A percentile compares a stretch with the other conserved stretches of the same genome.
Evolutionary conservation across 306 rosid genomes (phyloP).

Genomic region (Pyrus betulifolia): DNA sequence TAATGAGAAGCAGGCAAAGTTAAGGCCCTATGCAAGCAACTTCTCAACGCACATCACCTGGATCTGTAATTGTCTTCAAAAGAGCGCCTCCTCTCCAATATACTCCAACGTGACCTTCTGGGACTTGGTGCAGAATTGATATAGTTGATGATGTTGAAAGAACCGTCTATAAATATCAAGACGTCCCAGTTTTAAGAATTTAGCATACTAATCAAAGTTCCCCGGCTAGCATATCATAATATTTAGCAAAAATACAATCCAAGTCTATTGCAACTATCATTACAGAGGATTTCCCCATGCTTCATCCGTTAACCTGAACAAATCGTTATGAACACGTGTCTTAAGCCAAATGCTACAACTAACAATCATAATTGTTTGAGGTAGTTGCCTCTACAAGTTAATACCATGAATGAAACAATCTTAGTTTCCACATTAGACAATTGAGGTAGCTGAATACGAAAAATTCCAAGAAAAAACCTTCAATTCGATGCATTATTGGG

Average conservation of each 20-base stretch:
- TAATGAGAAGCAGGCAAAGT: neutral
- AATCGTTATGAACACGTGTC: neutral
- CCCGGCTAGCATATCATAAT: neutral
- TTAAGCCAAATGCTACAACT: neutral
- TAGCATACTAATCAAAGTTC: neutral
- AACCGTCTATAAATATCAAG: conserved; percentile 36
- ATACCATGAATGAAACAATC: too few relatives aligned
- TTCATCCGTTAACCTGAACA: neutral
- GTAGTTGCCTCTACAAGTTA: neutral
- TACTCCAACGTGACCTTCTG: conserved; percentile 94
- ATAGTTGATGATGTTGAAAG: conserved; percentile 46
- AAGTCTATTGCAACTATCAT: neutral
- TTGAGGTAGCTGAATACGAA: too few relatives aligned
- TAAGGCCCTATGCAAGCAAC: neutral
- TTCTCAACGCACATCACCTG: conserved; percentile 37
- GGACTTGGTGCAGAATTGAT: conserved; percentile 85
- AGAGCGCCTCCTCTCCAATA: conserved; percentile 99
- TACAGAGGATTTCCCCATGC: neutral
- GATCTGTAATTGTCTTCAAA: conserved; percentile 61
- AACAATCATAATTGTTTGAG: neutral
- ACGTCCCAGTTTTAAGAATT: neutral
- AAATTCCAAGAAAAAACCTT: neutral
- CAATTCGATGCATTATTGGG: neutral
- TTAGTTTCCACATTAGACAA: too few relatives aligned
- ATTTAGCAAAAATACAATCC: neutral